Percentiles rank a stretch among this genome's conserved stretches.
phyloP scores from a whole-genome alignment of 1,139 yeast species.

The Blastobotrys indianensis region DNA sequence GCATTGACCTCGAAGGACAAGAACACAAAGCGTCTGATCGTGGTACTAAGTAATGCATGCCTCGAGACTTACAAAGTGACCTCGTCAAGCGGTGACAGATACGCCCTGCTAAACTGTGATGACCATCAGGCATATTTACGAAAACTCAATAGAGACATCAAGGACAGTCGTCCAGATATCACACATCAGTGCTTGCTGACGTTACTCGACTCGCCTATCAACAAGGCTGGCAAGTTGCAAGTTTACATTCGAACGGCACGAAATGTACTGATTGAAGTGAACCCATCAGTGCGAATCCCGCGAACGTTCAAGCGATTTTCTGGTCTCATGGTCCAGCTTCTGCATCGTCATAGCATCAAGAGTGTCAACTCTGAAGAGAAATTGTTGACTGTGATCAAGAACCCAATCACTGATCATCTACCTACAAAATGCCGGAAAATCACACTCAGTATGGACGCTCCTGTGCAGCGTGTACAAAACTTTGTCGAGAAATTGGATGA shows the following conservation, averaged over 20 bases:
- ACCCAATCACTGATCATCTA: constrained; percentile 93
- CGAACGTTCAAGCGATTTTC: constrained; percentile 96
- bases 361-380: constrained; percentile 94
- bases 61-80: constrained; percentile 89
- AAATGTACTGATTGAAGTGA: constrained; percentile 90
- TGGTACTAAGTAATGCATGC: constrained; percentile 91
- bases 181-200: constrained; percentile 89
- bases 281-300: constrained; percentile 94
- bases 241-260: constrained; percentile 94
- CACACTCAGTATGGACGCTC: constrained; percentile 91
- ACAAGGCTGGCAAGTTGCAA: constrained; percentile 93
- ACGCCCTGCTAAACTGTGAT: constrained; percentile 89
- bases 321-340: constrained; percentile 93
- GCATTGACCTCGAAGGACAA: constrained; percentile 81
- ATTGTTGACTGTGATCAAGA: constrained; percentile 85
- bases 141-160: constrained; percentile 94
- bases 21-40: constrained; percentile 75
- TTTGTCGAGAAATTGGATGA: constrained; percentile 73
- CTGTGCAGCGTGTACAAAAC: constrained; percentile 81
- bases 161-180: constrained; percentile 97
- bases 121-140: constrained; percentile 95
- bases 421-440: constrained; percentile 94
- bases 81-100: constrained; percentile 82
- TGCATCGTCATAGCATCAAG: constrained; percentile 86
- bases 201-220: constrained; percentile 88